phyloP scores from a whole-genome alignment of 495 filamentous ascomycete genomes.

The Penicillium salamii region DNA sequence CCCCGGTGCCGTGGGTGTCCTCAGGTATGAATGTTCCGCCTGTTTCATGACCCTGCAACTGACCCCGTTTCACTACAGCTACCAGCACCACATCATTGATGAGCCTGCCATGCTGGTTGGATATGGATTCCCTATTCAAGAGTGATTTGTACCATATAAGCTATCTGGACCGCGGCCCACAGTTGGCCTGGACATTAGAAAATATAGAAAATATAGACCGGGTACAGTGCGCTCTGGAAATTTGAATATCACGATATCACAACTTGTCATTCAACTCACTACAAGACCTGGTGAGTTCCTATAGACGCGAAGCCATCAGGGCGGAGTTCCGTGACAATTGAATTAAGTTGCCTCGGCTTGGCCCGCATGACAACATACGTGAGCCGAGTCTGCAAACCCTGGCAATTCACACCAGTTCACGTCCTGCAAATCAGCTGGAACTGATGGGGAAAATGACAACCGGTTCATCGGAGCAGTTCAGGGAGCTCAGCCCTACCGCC shows the following conservation, averaged over 20 bases:
- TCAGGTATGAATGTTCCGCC: slow-evolving; percentile 47
- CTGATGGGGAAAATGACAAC: neutral
- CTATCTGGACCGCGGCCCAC: neutral
- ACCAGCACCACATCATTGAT: slow-evolving; percentile 35
- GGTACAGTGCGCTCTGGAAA: too few relatives aligned
- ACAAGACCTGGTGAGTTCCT: too few relatives aligned
- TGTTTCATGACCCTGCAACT: neutral
- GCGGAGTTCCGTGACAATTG: too few relatives aligned
- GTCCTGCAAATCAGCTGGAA: neutral
- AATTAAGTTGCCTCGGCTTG: too few relatives aligned
- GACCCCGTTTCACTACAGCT: slow-evolving; percentile 10
- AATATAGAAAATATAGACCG: neutral
- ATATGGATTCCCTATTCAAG: slow-evolving; percentile 28
- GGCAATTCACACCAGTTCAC: neutral
- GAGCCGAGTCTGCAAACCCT: too few relatives aligned
- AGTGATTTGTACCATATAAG: slow-evolving; percentile 3
- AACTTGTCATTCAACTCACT: too few relatives aligned
- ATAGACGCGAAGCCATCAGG: too few relatives aligned
- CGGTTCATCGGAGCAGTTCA: neutral
- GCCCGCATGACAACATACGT: too few relatives aligned
- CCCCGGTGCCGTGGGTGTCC: slow-evolving; percentile 70
- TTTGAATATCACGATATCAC: too few relatives aligned
- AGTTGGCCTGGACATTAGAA: neutral
- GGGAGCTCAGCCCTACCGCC: slow-evolving; percentile 7
- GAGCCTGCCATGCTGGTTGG: slow-evolving; percentile 36